Evolutionary conservation across 2,329 filamentous ascomycete genomes (phyloP).

Genomic region (Alternaria triticina): DNA sequence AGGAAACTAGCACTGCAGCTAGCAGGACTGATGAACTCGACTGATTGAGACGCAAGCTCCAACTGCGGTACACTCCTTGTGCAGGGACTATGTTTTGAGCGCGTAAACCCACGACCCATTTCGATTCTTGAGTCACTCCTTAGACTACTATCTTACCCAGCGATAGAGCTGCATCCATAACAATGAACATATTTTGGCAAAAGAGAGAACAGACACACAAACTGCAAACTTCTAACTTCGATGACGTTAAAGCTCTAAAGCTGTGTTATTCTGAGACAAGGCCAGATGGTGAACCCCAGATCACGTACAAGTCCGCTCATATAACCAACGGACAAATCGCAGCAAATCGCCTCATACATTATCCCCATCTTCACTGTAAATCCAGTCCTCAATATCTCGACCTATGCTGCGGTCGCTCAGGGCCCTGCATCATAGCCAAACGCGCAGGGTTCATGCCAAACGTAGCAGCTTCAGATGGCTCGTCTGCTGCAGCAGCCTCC

Average conservation of each 20-base stretch:
- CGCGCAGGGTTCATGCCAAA: conserved; percentile 47
- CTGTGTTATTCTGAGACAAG: conserved; percentile 1
- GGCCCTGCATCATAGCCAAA: conserved; percentile 44
- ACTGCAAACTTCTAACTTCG: not conserved
- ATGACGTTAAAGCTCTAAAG: not conserved
- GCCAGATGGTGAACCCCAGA: not conserved
- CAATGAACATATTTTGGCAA: not conserved
- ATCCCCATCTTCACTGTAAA: not conserved
- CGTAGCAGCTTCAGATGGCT: conserved; percentile 27
- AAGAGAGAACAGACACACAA: not conserved
- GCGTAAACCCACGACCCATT: not conserved
- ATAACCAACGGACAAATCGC: not conserved
- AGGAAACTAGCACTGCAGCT: not conserved
- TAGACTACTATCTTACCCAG: not conserved
- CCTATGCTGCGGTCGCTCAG: conserved; percentile 22
- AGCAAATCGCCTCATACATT: not conserved
- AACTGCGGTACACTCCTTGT: not conserved
- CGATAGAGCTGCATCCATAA: not conserved
- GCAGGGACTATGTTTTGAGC: not conserved
- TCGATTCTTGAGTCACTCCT: not conserved
- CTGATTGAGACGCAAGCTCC: not conserved
- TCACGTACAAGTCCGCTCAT: not conserved
- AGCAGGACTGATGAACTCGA: not conserved
- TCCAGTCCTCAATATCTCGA: conserved; percentile 18
- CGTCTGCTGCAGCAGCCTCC: conserved; percentile 13